Base-by-base conservation (phyloP, 2,329 filamentous ascomycete species). In the Aschersonia sp. region DNA sequence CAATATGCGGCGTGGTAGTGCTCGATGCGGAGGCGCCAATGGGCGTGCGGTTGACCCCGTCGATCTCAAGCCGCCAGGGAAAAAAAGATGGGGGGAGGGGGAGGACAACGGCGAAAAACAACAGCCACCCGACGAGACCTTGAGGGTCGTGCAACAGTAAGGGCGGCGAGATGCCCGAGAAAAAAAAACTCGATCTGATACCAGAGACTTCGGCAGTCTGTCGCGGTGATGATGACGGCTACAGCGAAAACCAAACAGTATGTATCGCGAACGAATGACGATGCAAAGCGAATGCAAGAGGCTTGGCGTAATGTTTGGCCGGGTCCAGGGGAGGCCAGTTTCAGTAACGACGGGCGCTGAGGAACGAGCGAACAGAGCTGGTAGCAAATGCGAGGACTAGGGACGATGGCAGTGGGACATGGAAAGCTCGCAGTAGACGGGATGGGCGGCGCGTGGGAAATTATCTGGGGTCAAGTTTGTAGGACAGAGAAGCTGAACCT, bases 391-490 rank as follows among this genome's bases (percentile, higher is more conserved):
- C 46, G 50, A 48, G 48, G 45, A 49, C 42, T 38, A 49, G 45
- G 47, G 48, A 43, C 48, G 49, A 43, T 48, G 45, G 47, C 50
- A 45, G 52, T 52, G 51, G 51, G 51, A 63, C 61, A 55, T 55
- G 52, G 51, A 60, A 57, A 57, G 53, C 56, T 52, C 53, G 52
- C 48, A 50, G 50, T 49, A 49, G 48, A 47, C 46, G 49, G 49
- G 31, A 51, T 30, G 48, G 53, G 51, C 20, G 20, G 20, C 20
- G 20, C 47, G 53, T 53, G 53, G 55, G 54, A 56, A 51, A 56
- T 52, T 47, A 50, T 56, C 55, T 55, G 55, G 54, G 54, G 53
- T 20, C 20, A 20, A 20, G 20, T 56, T 51, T 47, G 55, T 55
- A 52, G 54, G 52, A 56, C 53, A 53, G 12, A 51, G 40, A 45